Evolutionary conservation across 2,329 filamentous ascomycete genomes (phyloP).

Genomic region (Mycosphaerella sp.): DNA sequence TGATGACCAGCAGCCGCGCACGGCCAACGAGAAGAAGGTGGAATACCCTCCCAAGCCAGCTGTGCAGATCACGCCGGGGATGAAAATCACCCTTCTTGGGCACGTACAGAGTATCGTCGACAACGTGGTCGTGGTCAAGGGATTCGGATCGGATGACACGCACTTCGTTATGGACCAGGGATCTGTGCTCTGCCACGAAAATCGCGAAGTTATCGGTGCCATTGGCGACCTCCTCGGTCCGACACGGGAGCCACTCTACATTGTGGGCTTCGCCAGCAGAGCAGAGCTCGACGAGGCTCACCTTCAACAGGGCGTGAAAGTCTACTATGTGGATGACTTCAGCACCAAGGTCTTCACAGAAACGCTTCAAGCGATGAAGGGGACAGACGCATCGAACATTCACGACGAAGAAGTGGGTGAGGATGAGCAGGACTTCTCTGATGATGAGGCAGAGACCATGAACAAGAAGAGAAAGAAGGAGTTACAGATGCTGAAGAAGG

Average conservation of each 20-base stretch:
- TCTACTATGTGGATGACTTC: constrained; percentile 75
- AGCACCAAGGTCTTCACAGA: constrained; percentile 84
- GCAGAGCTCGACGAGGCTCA: constrained; percentile 63
- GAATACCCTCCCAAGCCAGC: constrained; percentile 58
- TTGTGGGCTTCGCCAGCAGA: constrained; percentile 64
- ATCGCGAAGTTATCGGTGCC: constrained; percentile 70
- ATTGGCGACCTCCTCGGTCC: constrained; percentile 79
- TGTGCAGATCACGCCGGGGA: constrained; percentile 68
- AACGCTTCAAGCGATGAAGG: constrained; percentile 70
- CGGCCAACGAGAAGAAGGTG: constrained; percentile 69
- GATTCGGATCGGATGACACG: constrained; percentile 65
- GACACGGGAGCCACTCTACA: constrained; percentile 81
- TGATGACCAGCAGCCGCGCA: constrained; percentile 52
- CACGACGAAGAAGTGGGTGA: constrained; percentile 85
- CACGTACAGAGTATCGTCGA: constrained; percentile 70
- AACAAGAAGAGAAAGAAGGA: constrained; percentile 34
- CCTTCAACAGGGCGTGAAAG: constrained; percentile 59
- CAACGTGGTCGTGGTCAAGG: constrained; percentile 71
- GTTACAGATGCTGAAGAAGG: constrained; percentile 33
- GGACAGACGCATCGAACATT: constrained; percentile 89
- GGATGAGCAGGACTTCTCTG: constrained; percentile 90
- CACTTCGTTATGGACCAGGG: constrained; percentile 79
- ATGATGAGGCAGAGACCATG: constrained; percentile 81
- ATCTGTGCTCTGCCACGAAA: constrained; percentile 72
- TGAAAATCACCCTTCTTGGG: constrained; percentile 71